Conservation (phyloP, 108 stramenopile species). For the Epipyxis sp. region DNA sequence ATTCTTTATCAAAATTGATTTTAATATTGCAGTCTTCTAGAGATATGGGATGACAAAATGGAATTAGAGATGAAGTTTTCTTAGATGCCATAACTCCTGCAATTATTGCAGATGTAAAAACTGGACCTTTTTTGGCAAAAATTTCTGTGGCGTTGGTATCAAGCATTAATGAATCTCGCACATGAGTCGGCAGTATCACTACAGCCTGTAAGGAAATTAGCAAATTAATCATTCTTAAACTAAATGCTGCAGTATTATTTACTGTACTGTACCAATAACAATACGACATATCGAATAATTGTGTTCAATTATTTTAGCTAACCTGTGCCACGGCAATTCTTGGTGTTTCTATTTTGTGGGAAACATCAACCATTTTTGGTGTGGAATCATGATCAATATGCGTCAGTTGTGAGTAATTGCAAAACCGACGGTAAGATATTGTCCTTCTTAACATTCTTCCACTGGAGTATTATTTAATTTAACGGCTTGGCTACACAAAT, state of each 20-base stretch:
- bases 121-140: slow-evolving; percentile 52
- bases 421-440: background rate
- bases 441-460: background rate
- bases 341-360: background rate
- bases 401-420: no score
- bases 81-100: slow-evolving; percentile 60
- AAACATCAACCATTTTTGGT: slow-evolving; percentile 20
- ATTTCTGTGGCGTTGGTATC: slow-evolving; percentile 28
- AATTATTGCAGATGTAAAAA: slow-evolving; percentile 55
- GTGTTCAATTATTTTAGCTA: background rate
- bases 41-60: slow-evolving; percentile 58
- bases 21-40: slow-evolving; percentile 52
- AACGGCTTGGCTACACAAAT: no score
- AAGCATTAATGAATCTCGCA: background rate
- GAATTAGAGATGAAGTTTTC: slow-evolving; percentile 49
- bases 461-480: no score
- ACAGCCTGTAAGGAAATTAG: background rate
- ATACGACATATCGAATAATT: background rate
- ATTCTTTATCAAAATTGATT: background rate
- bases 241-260: background rate
- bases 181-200: background rate
- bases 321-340: slow-evolving; percentile 3
- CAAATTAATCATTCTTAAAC: background rate
- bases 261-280: background rate
- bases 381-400: background rate